Base-by-base conservation (phyloP, 345 rosid genomes). In the Ceriops zippeliana region DNA sequence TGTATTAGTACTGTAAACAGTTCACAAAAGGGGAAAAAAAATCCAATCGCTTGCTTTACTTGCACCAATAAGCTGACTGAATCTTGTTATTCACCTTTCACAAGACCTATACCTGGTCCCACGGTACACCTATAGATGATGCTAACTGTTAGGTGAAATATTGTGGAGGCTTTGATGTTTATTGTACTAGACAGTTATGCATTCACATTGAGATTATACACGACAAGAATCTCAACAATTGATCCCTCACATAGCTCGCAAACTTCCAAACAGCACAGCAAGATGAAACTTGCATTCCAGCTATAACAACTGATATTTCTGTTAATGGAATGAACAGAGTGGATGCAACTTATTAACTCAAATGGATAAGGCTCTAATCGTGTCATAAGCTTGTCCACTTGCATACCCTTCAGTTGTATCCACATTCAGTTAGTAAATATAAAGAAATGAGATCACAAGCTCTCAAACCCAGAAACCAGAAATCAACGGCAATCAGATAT, bases 391-490 rank as follows among this genome's bases (percentile, higher is more conserved):
- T 42, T 42, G 16, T 13, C 49, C 19, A 42, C 19, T 11, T 11
- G 49, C 49, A 42, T 13, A 42, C 2, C 47, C 47, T 38, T 38
- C 15, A 2, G 13, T 38, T 52, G 51, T 6, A 66, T n/a, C 51
- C 69, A 66, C 10, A 21, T 38, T 26, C 54, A 35, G 42, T 38
- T 38, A 13, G 15, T 19, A 21, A 15, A 32, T 20, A 17, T 8
- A 5, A 42, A 52, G 22, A 31, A 20, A 3, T 16, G 57, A 35
- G 58, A 6, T 26, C 59, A 63, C 49, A 60, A 64, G 34, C 52
- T 62, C 47, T 21, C 68, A 66, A 67, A 73, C 56, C 53, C 66
- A 46, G 47, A 67, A 22, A 19, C 42, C 54, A 66, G 24, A 70
- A 13, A 13, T 69, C 63, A 65, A 15, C 52, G 78, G 65, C 0